phyloP scores from a whole-genome alignment of 345 rosid genomes.

The Moringa oleifera region DNA sequence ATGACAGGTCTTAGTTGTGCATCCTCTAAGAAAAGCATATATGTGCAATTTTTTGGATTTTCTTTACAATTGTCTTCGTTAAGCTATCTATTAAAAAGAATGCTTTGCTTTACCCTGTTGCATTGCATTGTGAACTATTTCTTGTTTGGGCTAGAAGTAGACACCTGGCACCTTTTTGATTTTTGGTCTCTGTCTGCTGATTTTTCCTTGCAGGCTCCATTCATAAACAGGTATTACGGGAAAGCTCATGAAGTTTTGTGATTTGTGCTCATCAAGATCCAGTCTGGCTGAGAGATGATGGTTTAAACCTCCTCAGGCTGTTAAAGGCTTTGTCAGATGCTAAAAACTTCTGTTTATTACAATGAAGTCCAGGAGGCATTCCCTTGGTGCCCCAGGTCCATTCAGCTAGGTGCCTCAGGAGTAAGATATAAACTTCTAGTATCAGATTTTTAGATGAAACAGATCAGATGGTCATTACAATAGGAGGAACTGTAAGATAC shows the following conservation, averaged over 20 bases:
- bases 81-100: too few relatives aligned
- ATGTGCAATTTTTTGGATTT: too few relatives aligned
- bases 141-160: neutral
- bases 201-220: constrained; percentile 50
- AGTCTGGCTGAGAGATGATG: neutral
- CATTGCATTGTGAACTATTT: neutral
- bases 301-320: neutral
- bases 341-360: too few relatives aligned
- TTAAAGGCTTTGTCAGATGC: neutral
- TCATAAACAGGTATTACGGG: constrained; percentile 87
- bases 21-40: too few relatives aligned
- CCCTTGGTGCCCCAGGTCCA: neutral
- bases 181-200: neutral
- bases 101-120: neutral
- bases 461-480: neutral
- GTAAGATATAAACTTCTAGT: neutral
- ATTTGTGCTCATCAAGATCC: constrained; percentile 2
- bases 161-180: too few relatives aligned
- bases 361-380: neutral
- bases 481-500: neutral
- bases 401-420: constrained; percentile 4
- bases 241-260: constrained; percentile 78
- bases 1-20: too few relatives aligned
- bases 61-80: too few relatives aligned
- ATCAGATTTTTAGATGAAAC: neutral